These are phyloP conservation scores for Teunomyces stri DNA, from an alignment of 805 yeast genomes.

Conservation along the genomic window DNA sequence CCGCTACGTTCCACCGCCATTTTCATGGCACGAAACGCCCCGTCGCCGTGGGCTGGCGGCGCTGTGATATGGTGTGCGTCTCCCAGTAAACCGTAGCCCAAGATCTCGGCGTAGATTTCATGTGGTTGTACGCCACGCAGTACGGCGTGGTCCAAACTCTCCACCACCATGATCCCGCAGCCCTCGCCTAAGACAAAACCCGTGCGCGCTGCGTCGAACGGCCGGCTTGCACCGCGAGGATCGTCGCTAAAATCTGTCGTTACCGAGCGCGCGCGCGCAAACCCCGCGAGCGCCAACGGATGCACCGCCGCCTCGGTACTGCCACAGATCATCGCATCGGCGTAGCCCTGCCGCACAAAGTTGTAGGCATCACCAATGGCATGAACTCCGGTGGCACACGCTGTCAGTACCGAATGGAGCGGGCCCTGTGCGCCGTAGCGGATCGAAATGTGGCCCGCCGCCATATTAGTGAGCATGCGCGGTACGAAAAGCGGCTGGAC, in stretches of 20 bases:
- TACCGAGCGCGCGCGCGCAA: conserved; percentile 83
- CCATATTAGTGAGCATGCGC: conserved; percentile 83
- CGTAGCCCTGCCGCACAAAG: conserved; percentile 74
- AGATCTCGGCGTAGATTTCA: conserved; percentile 72
- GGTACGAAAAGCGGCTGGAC: conserved; percentile 89
- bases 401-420: conserved; percentile 84
- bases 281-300: conserved; percentile 86
- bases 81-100: conserved; percentile 87
- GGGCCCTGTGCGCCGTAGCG: conserved; percentile 78
- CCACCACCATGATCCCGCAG: conserved; percentile 75
- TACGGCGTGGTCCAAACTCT: conserved; percentile 72
- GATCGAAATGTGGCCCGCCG: conserved; percentile 87
- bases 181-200: conserved; percentile 98
- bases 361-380: conserved; percentile 90
- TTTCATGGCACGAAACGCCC: conserved; percentile 81
- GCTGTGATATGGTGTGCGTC: conserved; percentile 95
- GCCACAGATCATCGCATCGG: conserved; percentile 90
- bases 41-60: conserved; percentile 77
- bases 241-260: conserved; percentile 59
- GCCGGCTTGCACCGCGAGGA: conserved; percentile 73
- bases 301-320: conserved; percentile 86
- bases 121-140: conserved; percentile 50
- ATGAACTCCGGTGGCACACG: conserved; percentile 96
- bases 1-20: conserved; percentile 62
- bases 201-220: conserved; percentile 73